These are phyloP conservation scores for Groenewaldozyma tartarivorans DNA, from an alignment of 805 yeast species.

Conservation along the genomic window DNA sequence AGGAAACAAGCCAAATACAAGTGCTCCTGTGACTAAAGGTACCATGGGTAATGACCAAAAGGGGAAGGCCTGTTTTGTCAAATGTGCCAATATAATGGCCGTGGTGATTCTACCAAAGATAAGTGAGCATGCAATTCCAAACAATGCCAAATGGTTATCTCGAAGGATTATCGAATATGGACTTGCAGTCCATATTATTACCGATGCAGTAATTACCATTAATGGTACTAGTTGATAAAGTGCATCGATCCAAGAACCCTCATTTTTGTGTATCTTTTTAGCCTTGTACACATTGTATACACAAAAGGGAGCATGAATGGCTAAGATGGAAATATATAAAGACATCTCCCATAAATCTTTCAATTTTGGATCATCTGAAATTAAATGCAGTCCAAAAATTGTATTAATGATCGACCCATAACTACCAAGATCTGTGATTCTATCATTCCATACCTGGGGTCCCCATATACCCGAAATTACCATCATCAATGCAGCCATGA, in stretches of 20 bases:
- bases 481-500: conserved; percentile 52
- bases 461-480: conserved; percentile 60
- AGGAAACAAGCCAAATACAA: conserved; percentile 39
- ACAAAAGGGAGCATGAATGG: conserved; percentile 63
- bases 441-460: conserved; percentile 51
- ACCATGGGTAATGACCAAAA: conserved; percentile 57
- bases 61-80: conserved; percentile 79
- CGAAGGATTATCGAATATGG: conserved; percentile 39
- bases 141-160: conserved; percentile 47
- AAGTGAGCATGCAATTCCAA: conserved; percentile 73
- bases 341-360: conserved; percentile 22
- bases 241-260: conserved; percentile 28
- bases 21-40: conserved; percentile 26
- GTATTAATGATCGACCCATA: conserved; percentile 8
- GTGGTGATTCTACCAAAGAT: conserved; percentile 72
- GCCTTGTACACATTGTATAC: conserved; percentile 31
- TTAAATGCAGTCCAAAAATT: conserved; percentile 7
- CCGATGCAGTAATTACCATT: conserved; percentile 40
- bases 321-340: conserved; percentile 29
- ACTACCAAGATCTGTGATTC: conserved; percentile 29
- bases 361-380: conserved; percentile 9
- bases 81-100: conserved; percentile 63
- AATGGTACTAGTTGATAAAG: conserved; percentile 63
- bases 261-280: conserved; percentile 41
- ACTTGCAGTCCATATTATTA: conserved; percentile 36